Conservation (phyloP, 495 filamentous ascomycete species). For the Podospora australis region DNA sequence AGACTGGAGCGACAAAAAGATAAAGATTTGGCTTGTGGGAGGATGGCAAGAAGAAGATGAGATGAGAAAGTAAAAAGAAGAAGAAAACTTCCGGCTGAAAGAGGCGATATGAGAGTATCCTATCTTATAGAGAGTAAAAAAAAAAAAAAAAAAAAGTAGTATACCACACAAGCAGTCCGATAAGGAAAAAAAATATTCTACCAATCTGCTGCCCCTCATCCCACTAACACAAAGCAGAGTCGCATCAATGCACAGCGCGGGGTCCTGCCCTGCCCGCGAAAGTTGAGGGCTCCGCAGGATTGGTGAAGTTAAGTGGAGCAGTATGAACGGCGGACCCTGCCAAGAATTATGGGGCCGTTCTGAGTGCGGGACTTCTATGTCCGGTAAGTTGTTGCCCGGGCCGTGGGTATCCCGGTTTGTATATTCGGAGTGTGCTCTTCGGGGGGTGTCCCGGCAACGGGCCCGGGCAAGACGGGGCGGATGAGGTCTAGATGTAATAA, state of each 20-base stretch:
- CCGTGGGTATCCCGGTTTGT: too few species aligned
- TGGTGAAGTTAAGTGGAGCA: neutral
- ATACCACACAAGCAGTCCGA: too few species aligned
- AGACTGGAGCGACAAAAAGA: neutral
- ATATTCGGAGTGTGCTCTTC: too few species aligned
- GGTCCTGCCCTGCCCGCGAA: constrained; percentile 1
- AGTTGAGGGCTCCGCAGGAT: neutral
- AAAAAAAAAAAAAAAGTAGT: neutral
- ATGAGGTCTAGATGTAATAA: too few species aligned
- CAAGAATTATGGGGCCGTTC: constrained; percentile 3
- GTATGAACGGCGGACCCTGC: constrained; percentile 4
- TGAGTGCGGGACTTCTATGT: too few species aligned
- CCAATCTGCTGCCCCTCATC: neutral
- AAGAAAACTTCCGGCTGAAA: too few species aligned
- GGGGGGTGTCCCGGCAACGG: too few species aligned
- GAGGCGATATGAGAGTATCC: too few species aligned
- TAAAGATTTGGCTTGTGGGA: neutral
- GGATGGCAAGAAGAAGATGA: neutral
- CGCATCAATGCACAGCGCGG: constrained; percentile 4
- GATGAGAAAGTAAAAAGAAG: neutral
- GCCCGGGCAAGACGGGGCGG: too few species aligned
- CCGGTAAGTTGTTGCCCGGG: too few species aligned
- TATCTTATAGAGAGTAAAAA: neutral
- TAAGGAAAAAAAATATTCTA: neutral
- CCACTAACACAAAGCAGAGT: neutral